phyloP scores from a whole-genome alignment of 176 grass and related monocot genomes.

The Triticum monococcum region DNA sequence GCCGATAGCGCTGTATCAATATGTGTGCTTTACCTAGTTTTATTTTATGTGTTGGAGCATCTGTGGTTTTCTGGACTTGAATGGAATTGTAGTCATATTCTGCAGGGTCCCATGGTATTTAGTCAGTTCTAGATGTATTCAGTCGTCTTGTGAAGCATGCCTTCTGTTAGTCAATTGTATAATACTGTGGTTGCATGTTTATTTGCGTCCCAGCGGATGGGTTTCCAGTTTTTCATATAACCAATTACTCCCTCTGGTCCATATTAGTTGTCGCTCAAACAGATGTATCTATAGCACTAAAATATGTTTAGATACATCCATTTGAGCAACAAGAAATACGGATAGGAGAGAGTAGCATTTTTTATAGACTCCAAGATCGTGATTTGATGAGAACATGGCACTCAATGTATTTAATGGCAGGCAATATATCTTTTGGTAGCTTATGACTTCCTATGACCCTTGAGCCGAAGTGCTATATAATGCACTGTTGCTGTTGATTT shows the following conservation, averaged over 20 bases:
- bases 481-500: slow-evolving; percentile 5
- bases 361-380: not conserved
- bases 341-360: not conserved
- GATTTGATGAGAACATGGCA: not conserved
- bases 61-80: not conserved
- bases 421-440: slow-evolving; percentile 8
- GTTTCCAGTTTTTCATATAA: not conserved
- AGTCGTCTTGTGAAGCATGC: not conserved
- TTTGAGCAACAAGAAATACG: no score
- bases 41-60: not conserved
- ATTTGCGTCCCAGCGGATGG: not conserved
- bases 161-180: slow-evolving; percentile 9
- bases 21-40: not conserved
- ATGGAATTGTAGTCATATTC: not conserved
- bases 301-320: no score
- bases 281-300: no score
- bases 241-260: not conserved
- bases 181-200: not conserved
- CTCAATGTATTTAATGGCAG: not conserved
- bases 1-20: slow-evolving; percentile 9
- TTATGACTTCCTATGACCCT: slow-evolving; percentile 4
- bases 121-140: not conserved
- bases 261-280: no score
- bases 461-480: not conserved
- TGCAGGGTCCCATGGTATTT: not conserved